Evolutionary conservation across 305 asterid genomes (phyloP).

Genomic region (Fraxinus greggii): DNA sequence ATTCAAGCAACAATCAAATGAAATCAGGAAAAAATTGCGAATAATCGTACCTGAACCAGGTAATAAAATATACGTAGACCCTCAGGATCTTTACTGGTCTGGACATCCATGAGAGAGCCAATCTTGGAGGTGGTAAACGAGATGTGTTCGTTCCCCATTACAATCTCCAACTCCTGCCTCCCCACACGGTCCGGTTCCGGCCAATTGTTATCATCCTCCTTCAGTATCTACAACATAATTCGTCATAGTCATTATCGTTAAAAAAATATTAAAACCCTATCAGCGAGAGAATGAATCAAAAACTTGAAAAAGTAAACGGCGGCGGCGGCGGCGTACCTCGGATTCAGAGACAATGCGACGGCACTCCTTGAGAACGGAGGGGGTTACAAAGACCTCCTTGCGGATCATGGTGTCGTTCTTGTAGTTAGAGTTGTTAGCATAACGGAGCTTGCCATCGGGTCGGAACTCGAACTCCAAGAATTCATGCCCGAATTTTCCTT

Average conservation of each 20-base stretch:
- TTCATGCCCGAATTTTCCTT: conserved; percentile 91
- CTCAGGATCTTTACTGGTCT: conserved; percentile 90
- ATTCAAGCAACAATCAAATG: not conserved
- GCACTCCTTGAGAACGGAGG: conserved; percentile 81
- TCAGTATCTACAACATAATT: conserved; percentile 60
- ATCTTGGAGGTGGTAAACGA: conserved; percentile 93
- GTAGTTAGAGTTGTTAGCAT: conserved; percentile 91
- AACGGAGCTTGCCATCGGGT: conserved; percentile 91
- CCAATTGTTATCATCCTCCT: conserved; percentile 96
- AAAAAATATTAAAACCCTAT: not conserved
- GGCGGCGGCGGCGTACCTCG: conserved; percentile 39
- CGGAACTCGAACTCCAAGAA: conserved; percentile 86
- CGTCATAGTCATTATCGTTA: conserved; percentile 10
- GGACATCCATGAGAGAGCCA: conserved; percentile 93
- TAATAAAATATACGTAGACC: conserved; percentile 85
- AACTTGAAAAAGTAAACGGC: not conserved
- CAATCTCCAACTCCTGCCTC: conserved; percentile 97
- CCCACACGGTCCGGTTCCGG: conserved; percentile 97
- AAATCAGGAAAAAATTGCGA: not conserved
- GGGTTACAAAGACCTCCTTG: conserved; percentile 76
- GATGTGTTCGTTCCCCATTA: conserved; percentile 94
- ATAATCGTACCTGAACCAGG: conserved; percentile 75
- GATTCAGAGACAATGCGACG: conserved; percentile 88
- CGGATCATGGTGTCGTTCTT: conserved; percentile 51
- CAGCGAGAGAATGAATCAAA: not conserved